Base-by-base conservation (phyloP, 2,329 filamentous ascomycete species). In the Fusarium anthophilum region DNA sequence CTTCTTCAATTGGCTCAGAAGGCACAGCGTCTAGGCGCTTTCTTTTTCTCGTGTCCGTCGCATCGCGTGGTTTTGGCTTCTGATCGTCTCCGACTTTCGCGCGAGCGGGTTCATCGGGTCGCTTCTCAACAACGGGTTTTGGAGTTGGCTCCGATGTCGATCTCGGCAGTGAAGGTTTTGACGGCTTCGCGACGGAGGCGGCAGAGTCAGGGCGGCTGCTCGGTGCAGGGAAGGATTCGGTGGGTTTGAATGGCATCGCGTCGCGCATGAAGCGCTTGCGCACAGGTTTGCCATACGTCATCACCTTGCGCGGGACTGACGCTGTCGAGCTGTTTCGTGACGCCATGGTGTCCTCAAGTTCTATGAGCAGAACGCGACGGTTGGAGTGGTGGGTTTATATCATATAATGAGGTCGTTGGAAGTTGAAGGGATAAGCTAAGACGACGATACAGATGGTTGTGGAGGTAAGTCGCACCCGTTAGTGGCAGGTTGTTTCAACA, bases 261-360 rank as follows among this genome's bases (percentile, higher is more conserved):
- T 72, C 70, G 65, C 71, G 74, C 54, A 72, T 66, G 15, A 66
- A 70, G 50, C 62, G 66, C 56, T 74, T 79, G 68, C 78, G 78
- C 66, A 77, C 71, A 59, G 76, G 39, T 54, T 78, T 80, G 50
- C 78, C 78, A 59, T 80, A 80, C 11, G 78, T 80, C 63, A 76
- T 62, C 26, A 79, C 50, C 65, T 76, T 78, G 63, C 70, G 78
- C 60, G 69, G 69, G 47, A 68, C 47, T 30, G 77, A 70, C 43
- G 76, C 67, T n/a, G 77, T 53, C 43, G 78, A 51, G 39, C 73
- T 71, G 24, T 63, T 70, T 59, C 69, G 69, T 48, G 75, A 75
- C 60, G 71, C 58, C 70, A 78, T 79, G 44, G 56, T 47, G 63
- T 61, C 58, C 56, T 70, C 37, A 54, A 54, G 37, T 59, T 45